These are phyloP conservation scores for Neofusicoccum kwambonambiense DNA, from an alignment of 2,329 filamentous ascomycete genomes.

Conservation along the genomic window DNA sequence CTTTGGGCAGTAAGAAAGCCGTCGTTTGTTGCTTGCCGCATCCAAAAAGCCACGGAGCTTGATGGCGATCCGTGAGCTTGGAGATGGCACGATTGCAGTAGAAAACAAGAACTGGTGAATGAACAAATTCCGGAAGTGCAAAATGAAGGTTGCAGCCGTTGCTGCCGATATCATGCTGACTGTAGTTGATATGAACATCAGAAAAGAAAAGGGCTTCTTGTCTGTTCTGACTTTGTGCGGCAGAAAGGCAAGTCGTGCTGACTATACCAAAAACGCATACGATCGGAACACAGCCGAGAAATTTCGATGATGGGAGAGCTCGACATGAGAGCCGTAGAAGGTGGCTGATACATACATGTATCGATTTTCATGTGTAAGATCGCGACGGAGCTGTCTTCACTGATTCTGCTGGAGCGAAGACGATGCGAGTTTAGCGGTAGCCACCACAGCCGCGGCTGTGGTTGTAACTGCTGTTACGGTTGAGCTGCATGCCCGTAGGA, in stretches of 20 bases:
- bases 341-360: conserved; percentile 17
- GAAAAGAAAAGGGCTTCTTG: conserved; percentile 1
- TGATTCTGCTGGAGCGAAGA: neutral
- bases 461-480: conserved; percentile 32
- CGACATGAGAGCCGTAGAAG: conserved; percentile 14
- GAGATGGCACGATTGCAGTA: conserved; percentile 14
- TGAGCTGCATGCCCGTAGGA: conserved; percentile 59
- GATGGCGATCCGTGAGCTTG: conserved; percentile 6
- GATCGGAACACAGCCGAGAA: conserved; percentile 13
- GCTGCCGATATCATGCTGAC: conserved; percentile 12
- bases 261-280: conserved; percentile 18
- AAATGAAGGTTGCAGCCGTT: conserved; percentile 7
- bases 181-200: conserved; percentile 14
- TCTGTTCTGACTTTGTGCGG: conserved; percentile 5
- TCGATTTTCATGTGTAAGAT: conserved; percentile 16
- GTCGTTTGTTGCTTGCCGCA: conserved; percentile 10
- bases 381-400: neutral
- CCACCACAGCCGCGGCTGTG: conserved; percentile 26
- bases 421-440: conserved; percentile 9
- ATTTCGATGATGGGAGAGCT: conserved; percentile 15
- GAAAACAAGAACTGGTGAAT: conserved; percentile 9
- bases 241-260: conserved; percentile 12
- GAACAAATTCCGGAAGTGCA: conserved; percentile 8
- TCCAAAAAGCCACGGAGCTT: conserved; percentile 10
- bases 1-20: neutral